Evolutionary conservation across 2,329 filamentous ascomycete species (phyloP).

Genomic region (Xylariaceae sp.): DNA sequence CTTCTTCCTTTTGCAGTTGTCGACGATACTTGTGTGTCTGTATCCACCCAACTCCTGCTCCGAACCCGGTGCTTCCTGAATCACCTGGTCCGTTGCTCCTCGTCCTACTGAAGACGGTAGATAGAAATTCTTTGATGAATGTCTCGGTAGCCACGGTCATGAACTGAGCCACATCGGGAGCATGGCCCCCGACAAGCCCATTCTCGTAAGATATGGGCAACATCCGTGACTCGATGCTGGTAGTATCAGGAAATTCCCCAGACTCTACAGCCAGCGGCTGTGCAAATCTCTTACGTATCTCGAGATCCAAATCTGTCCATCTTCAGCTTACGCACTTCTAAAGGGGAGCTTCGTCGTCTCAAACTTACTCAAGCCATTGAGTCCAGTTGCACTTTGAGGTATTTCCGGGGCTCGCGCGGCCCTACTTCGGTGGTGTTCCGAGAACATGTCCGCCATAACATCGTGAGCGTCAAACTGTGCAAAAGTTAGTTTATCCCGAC

Average conservation of each 20-base stretch:
- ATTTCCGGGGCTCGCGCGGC: constrained; percentile 52
- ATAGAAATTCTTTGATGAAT: constrained; percentile 63
- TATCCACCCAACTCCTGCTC: constrained; percentile 65
- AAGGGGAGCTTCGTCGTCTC: constrained; percentile 23
- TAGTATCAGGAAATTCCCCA: constrained; percentile 64
- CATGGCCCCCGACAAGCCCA: constrained; percentile 57
- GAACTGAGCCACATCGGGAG: constrained; percentile 57
- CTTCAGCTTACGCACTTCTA: constrained; percentile 5
- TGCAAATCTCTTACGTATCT: constrained; percentile 62
- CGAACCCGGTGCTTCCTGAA: constrained; percentile 58
- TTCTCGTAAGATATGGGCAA: constrained; percentile 65
- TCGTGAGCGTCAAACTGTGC: constrained; percentile 53
- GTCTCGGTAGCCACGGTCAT: constrained; percentile 63
- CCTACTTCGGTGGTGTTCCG: constrained; percentile 47
- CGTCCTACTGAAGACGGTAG: constrained; percentile 60
- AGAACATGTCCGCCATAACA: constrained; percentile 48
- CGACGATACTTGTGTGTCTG: constrained; percentile 74
- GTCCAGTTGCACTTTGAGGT: constrained; percentile 64
- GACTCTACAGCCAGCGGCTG: constrained; percentile 63
- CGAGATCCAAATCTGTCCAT: constrained; percentile 56
- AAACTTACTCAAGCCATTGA: constrained; percentile 73
- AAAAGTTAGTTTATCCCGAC: constrained; percentile 24
- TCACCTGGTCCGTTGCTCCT: constrained; percentile 62
- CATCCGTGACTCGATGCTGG: constrained; percentile 61
- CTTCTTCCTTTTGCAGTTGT: constrained; percentile 72